phyloP scores from a whole-genome alignment of 768 basidiomycete genomes.

The Austroboletus eburneus region DNA sequence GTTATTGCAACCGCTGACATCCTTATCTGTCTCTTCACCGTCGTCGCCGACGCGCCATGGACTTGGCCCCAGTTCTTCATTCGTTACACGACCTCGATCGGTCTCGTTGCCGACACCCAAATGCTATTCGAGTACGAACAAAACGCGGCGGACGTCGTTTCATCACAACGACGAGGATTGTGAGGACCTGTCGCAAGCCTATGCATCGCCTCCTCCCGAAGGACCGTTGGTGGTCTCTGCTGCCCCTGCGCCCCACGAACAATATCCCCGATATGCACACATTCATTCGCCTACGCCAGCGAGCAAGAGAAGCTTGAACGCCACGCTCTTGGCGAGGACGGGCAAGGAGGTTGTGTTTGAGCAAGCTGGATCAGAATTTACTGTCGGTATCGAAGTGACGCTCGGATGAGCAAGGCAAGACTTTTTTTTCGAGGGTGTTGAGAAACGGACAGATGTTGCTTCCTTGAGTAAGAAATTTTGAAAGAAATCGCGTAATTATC shows the following conservation, averaged over 20 bases:
- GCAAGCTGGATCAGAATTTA: constrained; percentile 24
- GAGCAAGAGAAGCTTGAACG: constrained; percentile 11
- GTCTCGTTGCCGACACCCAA: constrained; percentile 19
- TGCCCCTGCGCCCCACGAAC: constrained; percentile 16
- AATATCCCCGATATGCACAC: constrained; percentile 29
- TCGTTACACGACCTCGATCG: constrained; percentile 23
- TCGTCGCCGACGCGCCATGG: constrained; percentile 9
- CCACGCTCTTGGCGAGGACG: constrained; percentile 8
- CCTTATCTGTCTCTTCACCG: constrained; percentile 12
- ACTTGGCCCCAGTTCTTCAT: constrained; percentile 6
- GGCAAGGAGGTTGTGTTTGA: constrained; percentile 25
- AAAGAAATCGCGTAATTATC: too few relatives aligned
- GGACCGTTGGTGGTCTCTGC: constrained; percentile 23
- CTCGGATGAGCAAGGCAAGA: constrained; percentile 23
- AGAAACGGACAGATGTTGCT: constrained; percentile 8
- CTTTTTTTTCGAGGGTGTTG: constrained; percentile 2
- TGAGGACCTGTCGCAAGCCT: constrained; percentile 28
- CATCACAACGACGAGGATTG: constrained; percentile 16
- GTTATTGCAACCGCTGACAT: constrained; percentile 27
- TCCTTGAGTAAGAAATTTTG: too few relatives aligned
- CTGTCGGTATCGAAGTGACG: constrained; percentile 29
- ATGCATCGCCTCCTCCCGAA: constrained; percentile 28
- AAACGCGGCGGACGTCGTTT: constrained; percentile 17
- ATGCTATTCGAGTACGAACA: constrained; percentile 2
- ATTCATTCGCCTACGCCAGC: constrained; percentile 16